phyloP scores from a whole-genome alignment of 2,329 filamentous ascomycete genomes.

The Acrocalymma vagum region DNA sequence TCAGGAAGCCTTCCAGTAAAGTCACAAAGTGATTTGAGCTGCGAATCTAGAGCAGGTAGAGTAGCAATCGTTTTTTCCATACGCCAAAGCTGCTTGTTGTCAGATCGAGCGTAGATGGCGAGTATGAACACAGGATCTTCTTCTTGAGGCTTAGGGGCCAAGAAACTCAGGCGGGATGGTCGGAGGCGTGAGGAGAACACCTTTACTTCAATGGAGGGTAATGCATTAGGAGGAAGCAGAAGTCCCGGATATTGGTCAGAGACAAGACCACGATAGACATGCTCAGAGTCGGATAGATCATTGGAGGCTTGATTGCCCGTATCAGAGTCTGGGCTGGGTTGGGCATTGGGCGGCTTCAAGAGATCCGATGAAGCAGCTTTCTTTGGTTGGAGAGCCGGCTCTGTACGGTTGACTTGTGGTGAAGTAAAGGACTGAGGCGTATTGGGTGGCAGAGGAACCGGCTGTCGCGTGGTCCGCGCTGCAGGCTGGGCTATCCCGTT shows the following conservation, averaged over 20 bases:
- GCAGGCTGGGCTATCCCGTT: constrained; percentile 66
- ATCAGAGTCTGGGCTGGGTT: constrained; percentile 44
- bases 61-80: constrained; percentile 91
- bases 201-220: constrained; percentile 84
- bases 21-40: constrained; percentile 75
- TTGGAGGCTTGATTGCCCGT: constrained; percentile 30
- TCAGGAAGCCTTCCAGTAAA: constrained; percentile 85
- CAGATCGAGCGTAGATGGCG: constrained; percentile 80
- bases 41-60: constrained; percentile 81
- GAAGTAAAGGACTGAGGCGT: constrained; percentile 71
- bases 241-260: constrained; percentile 89
- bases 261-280: constrained; percentile 78
- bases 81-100: constrained; percentile 85
- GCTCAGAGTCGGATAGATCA: constrained; percentile 47
- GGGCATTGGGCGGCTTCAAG: constrained; percentile 38
- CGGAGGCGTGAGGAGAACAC: constrained; percentile 96
- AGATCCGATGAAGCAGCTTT: constrained; percentile 33
- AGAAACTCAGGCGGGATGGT: constrained; percentile 84
- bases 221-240: constrained; percentile 84
- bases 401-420: constrained; percentile 52
- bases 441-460: constrained; percentile 75
- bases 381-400: constrained; percentile 40
- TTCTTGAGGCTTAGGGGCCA: constrained; percentile 81
- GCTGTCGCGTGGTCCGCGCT: constrained; percentile 76
- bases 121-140: constrained; percentile 95